Evolutionary conservation across 768 basidiomycete species (phyloP).

Genomic region (Naganishia onofrii): DNA sequence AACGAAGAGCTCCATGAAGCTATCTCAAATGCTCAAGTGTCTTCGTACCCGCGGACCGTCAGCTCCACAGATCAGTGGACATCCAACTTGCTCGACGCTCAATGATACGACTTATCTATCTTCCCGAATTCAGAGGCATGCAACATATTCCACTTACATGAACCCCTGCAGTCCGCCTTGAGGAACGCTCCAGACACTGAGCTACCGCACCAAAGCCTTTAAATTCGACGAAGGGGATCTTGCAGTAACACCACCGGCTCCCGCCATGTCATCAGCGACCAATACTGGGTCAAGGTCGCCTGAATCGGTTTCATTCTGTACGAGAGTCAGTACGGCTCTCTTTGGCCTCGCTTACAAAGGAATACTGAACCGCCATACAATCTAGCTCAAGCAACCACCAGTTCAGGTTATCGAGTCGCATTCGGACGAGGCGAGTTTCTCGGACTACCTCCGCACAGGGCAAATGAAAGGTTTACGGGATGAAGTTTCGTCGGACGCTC

Average conservation of each 20-base stretch:
- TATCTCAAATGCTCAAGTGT: no score
- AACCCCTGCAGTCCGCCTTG: no score
- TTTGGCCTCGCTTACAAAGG: background rate
- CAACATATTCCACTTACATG: no score
- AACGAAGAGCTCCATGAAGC: no score
- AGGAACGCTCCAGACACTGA: no score
- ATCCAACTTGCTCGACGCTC: no score
- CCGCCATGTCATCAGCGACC: background rate
- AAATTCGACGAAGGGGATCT: no score
- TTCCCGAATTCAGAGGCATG: no score
- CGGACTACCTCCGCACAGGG: background rate
- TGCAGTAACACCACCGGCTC: background rate
- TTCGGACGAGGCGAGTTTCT: background rate
- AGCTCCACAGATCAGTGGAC: no score
- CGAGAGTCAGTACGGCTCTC: background rate
- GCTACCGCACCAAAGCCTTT: no score
- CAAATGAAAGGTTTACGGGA: background rate
- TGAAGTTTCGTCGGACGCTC: slow-evolving; percentile 19
- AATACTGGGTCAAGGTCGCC: background rate
- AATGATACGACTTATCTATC: no score
- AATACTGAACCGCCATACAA: background rate
- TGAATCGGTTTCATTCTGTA: background rate
- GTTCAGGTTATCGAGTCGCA: background rate
- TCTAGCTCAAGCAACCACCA: background rate
- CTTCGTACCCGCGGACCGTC: no score